Evolutionary conservation across 108 stramenopile species (phyloP), one percentile per base, ranked within the genome.

Genomic region (Nitzschia palea): DNA sequence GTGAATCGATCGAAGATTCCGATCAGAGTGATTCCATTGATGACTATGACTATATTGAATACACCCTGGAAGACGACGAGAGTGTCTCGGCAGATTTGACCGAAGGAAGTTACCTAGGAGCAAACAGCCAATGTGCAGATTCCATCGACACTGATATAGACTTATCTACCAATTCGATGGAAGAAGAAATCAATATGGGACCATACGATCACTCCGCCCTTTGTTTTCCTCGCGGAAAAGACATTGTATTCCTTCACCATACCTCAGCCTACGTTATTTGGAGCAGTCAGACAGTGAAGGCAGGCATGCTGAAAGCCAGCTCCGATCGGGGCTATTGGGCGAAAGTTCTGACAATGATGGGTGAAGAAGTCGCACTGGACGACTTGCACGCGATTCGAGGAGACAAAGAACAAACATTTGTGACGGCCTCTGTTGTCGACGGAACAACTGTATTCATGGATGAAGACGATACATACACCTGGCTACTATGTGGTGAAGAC

Each of bases 401-500:
- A 0, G 42, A 52, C 30, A 26, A 26, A 30, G 42, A 68, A 25
- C 67, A 68, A 57, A 30, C 30, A 8, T 33, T 50, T 4, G 6
- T 68, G 4, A 14, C 29, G 3, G 43, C 44, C 0, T 25, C 27
- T 1, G 4, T 22, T 0, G 30, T 57, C 2, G 54, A 56, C 14
- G 67, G 42, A 6, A 27, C 31, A 12, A 31, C 67, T 22, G 9
- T 45, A 29, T 57, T 29, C 17, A 56, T 68, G 9, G 67, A 68
- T 18, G 55, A 68, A 47, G 67, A 68, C 55, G 52, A 68, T 9
- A 44, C 23, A 15, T 53, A 56, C 29, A 15, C 44, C 10, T 68
- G 67, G 67, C 18, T 68, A 8, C 22, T 68, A 2, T 29, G 35
- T 28, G 67, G 67, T 32, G 44, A 68, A 57, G 55, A 56, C 29